Conservation (phyloP, 306 rosid species). For the Hippophae gyantsensis region DNA sequence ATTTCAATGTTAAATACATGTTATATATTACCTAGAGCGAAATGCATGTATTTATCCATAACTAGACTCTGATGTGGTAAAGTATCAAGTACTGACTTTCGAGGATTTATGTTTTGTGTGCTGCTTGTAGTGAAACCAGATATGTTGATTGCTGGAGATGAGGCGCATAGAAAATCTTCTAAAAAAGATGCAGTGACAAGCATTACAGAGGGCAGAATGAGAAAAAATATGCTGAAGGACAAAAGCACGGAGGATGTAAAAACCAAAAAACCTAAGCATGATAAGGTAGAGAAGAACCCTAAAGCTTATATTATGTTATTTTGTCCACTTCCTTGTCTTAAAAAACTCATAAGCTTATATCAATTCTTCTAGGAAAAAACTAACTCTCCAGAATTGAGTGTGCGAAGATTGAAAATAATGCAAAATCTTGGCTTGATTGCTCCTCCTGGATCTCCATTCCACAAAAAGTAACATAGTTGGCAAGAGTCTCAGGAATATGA, state of each 20-base stretch:
- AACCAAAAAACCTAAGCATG: not conserved
- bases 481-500: not conserved
- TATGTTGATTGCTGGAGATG: not conserved
- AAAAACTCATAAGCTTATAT: not conserved
- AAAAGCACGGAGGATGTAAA: not conserved
- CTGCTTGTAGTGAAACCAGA: not conserved
- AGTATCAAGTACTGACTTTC: no score
- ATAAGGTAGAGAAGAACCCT: not conserved
- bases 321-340: not conserved
- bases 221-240: not conserved
- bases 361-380: constrained; percentile 23
- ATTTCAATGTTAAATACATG: no score
- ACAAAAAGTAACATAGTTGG: constrained; percentile 12
- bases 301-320: constrained; percentile 10
- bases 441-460: constrained; percentile 52
- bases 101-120: not conserved
- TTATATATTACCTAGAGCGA: no score
- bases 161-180: not conserved
- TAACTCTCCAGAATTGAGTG: constrained; percentile 41
- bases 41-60: no score
- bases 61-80: no score
- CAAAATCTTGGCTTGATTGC: constrained; percentile 56
- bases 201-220: no score
- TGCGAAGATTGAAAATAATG: constrained; percentile 55
- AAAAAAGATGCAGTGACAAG: no score